Evolutionary conservation across 495 filamentous ascomycete genomes (phyloP).

Genomic region (Neurospora sublineolata): DNA sequence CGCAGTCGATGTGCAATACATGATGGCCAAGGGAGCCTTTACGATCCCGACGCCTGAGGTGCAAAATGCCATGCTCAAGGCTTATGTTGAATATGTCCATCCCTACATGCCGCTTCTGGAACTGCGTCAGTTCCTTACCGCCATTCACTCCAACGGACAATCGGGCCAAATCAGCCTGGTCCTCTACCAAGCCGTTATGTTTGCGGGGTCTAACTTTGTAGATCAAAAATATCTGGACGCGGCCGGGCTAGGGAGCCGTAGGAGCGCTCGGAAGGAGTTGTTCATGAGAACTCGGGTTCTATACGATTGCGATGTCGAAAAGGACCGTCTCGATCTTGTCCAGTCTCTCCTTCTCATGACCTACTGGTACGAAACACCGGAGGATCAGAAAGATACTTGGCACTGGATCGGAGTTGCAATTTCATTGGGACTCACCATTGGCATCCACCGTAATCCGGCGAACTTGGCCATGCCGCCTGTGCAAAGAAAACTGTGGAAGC

Average conservation of each 20-base stretch:
- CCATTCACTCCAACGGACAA: slow-evolving; percentile 52
- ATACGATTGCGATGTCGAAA: slow-evolving; percentile 81
- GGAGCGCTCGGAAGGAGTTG: slow-evolving; percentile 65
- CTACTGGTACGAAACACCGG: slow-evolving; percentile 83
- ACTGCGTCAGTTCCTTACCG: slow-evolving; percentile 57
- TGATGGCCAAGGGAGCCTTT: slow-evolving; percentile 64
- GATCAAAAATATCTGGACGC: slow-evolving; percentile 55
- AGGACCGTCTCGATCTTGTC: slow-evolving; percentile 69
- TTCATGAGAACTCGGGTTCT: slow-evolving; percentile 72
- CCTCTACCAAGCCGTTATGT: slow-evolving; percentile 75
- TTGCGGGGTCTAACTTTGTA: slow-evolving; percentile 66
- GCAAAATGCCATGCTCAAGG: slow-evolving; percentile 61
- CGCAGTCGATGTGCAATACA: slow-evolving; percentile 58
- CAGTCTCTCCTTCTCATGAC: slow-evolving; percentile 78
- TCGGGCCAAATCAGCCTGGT: slow-evolving; percentile 62
- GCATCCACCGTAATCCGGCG: slow-evolving; percentile 70
- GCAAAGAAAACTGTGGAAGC: slow-evolving; percentile 70
- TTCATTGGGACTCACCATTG: slow-evolving; percentile 73
- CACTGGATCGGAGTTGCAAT: slow-evolving; percentile 87
- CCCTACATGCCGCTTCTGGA: slow-evolving; percentile 85
- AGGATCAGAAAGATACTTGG: slow-evolving; percentile 85
- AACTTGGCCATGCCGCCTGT: slow-evolving; percentile 54
- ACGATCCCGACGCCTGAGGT: slow-evolving; percentile 53
- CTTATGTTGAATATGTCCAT: slow-evolving; percentile 74
- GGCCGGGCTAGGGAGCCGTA: slow-evolving; percentile 58